Conservation (phyloP, 495 filamentous ascomycete species). For the Jackrogersella minutella region DNA sequence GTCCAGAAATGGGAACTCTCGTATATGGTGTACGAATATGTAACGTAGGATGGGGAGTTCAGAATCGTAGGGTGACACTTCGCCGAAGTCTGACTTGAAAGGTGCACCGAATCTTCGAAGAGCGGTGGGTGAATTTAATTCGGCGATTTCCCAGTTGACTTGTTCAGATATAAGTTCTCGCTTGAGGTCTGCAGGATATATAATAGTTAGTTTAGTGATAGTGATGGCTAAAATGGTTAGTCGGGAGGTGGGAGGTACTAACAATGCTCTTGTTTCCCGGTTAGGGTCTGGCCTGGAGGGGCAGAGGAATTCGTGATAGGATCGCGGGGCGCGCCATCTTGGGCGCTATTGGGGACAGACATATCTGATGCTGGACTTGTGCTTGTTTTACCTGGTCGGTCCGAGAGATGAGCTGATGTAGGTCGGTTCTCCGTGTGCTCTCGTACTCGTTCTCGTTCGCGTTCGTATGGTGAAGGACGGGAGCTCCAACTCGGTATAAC, state of each 20-base stretch:
- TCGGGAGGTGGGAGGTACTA: constrained; percentile 39
- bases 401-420: neutral
- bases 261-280: constrained; percentile 99
- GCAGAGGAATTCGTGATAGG: constrained; percentile 17
- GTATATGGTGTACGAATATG: constrained; percentile 97
- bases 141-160: constrained; percentile 85
- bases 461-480: neutral
- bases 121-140: constrained; percentile 92
- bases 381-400: neutral
- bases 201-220: constrained; percentile 41
- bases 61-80: constrained; percentile 91
- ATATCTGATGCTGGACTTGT: constrained; percentile 26
- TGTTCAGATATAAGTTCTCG: constrained; percentile 92
- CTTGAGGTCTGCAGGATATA: constrained; percentile 77
- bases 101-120: constrained; percentile 94
- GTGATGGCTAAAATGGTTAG: neutral
- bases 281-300: constrained; percentile 61
- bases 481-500: neutral
- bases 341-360: constrained; percentile 34
- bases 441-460: neutral
- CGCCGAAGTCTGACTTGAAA: constrained; percentile 89
- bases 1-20: constrained; percentile 96
- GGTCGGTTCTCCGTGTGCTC: neutral
- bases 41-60: constrained; percentile 94
- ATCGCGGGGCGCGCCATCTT: constrained; percentile 34